A percentile compares a stretch with the other conserved stretches of the same genome.
Conservation (phyloP, 495 filamentous ascomycete species). For the Entonaema liquescens region DNA sequence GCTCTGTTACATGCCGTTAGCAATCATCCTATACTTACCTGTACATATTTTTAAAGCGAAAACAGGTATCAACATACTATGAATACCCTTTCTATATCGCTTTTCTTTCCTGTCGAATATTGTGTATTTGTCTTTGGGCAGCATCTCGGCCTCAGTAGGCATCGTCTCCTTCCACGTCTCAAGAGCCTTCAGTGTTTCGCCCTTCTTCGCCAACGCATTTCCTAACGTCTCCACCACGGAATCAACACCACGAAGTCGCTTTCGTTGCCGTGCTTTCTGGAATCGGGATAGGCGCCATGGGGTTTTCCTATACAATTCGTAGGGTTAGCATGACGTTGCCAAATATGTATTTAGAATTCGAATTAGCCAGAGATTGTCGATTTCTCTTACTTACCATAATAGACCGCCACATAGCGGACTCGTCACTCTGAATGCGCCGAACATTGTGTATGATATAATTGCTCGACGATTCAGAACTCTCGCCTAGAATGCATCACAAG, state of each 20-base stretch:
- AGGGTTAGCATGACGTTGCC: constrained; percentile 9
- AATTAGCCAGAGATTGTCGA: background rate
- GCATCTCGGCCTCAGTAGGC: constrained; percentile 95
- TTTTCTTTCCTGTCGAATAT: constrained; percentile 97
- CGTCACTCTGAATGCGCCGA: constrained; percentile 82
- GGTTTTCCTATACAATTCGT: constrained; percentile 77
- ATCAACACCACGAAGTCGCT: constrained; percentile 87
- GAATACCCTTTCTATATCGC: constrained; percentile 93
- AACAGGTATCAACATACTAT: constrained; percentile 72
- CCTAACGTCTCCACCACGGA: constrained; percentile 79
- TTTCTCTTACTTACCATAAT: constrained; percentile 69
- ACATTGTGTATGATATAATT: constrained; percentile 61
- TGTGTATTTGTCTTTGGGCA: constrained; percentile 96
- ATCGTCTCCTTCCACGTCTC: constrained; percentile 93
- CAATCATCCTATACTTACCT: constrained; percentile 22
- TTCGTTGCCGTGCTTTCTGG: constrained; percentile 90
- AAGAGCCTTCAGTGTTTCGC: constrained; percentile 73
- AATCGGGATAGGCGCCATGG: constrained; percentile 92
- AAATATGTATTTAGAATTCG: background rate
- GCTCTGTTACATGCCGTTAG: constrained; percentile 61
- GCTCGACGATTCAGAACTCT: constrained; percentile 17
- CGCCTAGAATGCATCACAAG: background rate
- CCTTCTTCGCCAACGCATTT: constrained; percentile 74
- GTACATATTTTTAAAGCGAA: background rate
- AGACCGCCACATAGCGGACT: constrained; percentile 80